Evolutionary conservation across 2,329 filamentous ascomycete genomes (phyloP).

Genomic region (Botrytis hyacinthi): DNA sequence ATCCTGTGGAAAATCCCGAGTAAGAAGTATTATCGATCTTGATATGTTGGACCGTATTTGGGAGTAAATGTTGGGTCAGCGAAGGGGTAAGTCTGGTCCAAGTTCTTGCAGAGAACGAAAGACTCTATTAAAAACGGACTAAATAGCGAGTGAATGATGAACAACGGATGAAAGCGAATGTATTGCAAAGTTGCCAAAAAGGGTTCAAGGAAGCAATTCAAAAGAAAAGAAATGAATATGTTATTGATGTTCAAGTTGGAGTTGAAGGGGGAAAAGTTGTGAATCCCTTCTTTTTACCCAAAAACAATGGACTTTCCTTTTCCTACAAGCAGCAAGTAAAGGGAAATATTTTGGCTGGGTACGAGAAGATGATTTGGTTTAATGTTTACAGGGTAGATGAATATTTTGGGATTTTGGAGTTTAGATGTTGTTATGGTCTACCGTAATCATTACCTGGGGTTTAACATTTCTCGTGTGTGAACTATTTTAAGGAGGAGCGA

Average conservation of each 20-base stretch:
- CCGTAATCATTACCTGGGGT: not conserved
- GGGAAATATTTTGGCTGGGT: not conserved
- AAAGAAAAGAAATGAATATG: not conserved
- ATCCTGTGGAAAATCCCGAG: not conserved
- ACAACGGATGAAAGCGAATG: constrained; percentile 13
- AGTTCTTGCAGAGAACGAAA: not conserved
- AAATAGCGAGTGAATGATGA: constrained; percentile 7
- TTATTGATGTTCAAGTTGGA: not conserved
- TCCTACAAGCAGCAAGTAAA: not conserved
- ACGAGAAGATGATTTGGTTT: not conserved
- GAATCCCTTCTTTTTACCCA: constrained; percentile 7
- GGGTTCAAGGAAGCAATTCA: not conserved
- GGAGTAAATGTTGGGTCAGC: not conserved
- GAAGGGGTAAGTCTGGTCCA: not conserved
- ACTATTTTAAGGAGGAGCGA: constrained; percentile 12
- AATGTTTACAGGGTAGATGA: not conserved
- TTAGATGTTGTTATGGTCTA: not conserved
- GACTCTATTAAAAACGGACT: not conserved
- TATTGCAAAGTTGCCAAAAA: not conserved
- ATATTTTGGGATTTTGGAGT: not conserved
- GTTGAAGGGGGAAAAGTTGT: not conserved
- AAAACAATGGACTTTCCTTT: constrained; percentile 3
- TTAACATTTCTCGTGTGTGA: not conserved
- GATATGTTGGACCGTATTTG: not conserved
- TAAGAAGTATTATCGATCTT: not conserved